Percentiles rank a stretch among this genome's conserved stretches.
These are phyloP conservation scores for Talaromyces ruber DNA, from an alignment of 495 filamentous ascomycete genomes.

Conservation along the genomic window DNA sequence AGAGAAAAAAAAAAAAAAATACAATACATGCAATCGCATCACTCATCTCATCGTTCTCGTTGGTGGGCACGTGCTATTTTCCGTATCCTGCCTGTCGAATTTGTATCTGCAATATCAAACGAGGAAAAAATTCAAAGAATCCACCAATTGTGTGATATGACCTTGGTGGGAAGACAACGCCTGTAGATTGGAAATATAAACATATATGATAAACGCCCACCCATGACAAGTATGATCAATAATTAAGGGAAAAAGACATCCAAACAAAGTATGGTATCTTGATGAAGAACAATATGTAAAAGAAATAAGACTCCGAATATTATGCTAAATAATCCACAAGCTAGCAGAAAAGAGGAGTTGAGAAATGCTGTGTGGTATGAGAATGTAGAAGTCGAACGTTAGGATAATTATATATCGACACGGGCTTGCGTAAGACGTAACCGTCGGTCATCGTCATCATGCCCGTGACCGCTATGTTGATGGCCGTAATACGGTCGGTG, in stretches of 20 bases:
- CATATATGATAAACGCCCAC: background rate
- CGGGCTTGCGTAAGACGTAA: conserved; percentile 33
- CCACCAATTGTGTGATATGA: background rate
- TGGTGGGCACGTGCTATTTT: background rate
- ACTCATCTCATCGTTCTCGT: background rate
- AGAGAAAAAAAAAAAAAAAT: background rate
- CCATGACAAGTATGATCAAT: background rate
- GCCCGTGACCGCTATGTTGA: conserved; percentile 14
- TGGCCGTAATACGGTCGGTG: conserved; percentile 22
- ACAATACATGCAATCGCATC: background rate
- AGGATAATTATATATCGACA: conserved; percentile 14
- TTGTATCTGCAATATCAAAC: background rate
- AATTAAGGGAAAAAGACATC: background rate
- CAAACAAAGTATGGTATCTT: background rate
- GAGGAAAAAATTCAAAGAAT: background rate
- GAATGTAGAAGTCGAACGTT: background rate
- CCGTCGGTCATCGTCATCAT: conserved; percentile 30
- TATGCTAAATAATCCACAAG: background rate
- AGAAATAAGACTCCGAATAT: background rate
- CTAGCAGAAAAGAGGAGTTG: background rate
- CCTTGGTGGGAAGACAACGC: background rate
- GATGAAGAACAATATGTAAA: conserved; percentile 1
- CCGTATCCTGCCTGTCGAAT: background rate
- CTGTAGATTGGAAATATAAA: background rate
- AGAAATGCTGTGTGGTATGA: background rate